Conservation (phyloP, 768 basidiomycete genomes). For the Collybiopsis luxurians region DNA sequence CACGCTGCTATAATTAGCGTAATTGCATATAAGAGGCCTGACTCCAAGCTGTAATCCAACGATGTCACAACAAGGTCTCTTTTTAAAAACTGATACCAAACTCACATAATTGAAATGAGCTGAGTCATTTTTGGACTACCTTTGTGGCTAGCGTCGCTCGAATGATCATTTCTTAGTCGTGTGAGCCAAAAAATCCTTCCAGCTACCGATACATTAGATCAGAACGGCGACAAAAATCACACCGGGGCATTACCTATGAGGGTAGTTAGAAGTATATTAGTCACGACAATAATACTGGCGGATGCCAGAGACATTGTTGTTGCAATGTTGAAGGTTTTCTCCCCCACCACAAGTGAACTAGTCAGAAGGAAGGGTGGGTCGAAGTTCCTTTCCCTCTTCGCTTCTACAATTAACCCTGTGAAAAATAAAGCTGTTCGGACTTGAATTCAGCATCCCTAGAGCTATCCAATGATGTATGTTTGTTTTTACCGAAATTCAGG, state of each 20-base stretch:
- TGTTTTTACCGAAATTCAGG: not conserved
- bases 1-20: not conserved
- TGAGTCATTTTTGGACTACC: not conserved
- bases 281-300: not conserved
- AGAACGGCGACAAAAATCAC: not conserved
- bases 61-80: not conserved
- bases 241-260: not conserved
- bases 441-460: not conserved
- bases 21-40: not conserved
- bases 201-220: not conserved
- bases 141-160: not conserved
- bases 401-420: not conserved
- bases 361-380: not conserved
- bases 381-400: not conserved
- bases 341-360: not conserved
- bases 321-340: not conserved
- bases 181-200: not conserved
- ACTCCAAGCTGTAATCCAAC: not conserved
- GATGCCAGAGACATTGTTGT: not conserved
- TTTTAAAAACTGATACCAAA: not conserved
- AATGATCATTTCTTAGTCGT: not conserved
- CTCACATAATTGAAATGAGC: not conserved
- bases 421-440: not conserved
- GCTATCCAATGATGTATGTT: not conserved
- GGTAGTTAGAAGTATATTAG: not conserved